Evolutionary conservation across 441 rosid species (phyloP), one percentile per base, ranked within the genome.

Genomic region (Theobroma grandiflorum): DNA sequence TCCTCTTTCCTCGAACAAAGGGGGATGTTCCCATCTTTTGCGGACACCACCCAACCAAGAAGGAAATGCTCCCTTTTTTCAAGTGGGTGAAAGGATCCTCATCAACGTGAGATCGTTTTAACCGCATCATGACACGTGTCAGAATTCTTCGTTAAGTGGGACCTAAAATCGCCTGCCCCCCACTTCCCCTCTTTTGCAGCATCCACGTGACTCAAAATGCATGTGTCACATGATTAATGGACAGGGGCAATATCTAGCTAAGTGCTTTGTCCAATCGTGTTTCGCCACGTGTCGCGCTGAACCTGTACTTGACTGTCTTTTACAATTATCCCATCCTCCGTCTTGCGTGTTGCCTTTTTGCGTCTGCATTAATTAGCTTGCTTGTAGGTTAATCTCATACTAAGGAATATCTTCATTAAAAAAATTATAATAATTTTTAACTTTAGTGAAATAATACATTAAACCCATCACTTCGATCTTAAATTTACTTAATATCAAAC

Each of bases 121-220:
- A 79, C 57, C 18, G 15, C 37, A 78, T 77, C 59, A 83, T 82
- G 82, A 22, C 87, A 82, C 84, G 88, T 83, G 83, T 80, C 85
- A 76, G 63, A 15, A 0, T 0, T 1, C 35, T 74, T 58, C 77
- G 80, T 87, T 87, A 64, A 2, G 79, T 84, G 87, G 88, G 88
- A 35, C 85, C 83, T 26, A 0, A 0, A 26, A 26, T 0, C 31
- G 0, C 31, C 31, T 1, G 1, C 0, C 31, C 31, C 31, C 31
- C 31, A 26, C 31, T 26, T 1, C 31, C 1, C 31, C 63, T 40
- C 50, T 78, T 76, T 77, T 79, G 63, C 89, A 81, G 78, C 65
- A 14, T 79, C 88, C 91, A 87, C 92, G 90, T 89, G 89, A 89
- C 78, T n/a, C 26, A 31, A 62, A 72, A 58, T 58, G 78, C 69